These are phyloP conservation scores for Puya raimondii DNA, from an alignment of 176 grass and related monocot species.

Conservation along the genomic window DNA sequence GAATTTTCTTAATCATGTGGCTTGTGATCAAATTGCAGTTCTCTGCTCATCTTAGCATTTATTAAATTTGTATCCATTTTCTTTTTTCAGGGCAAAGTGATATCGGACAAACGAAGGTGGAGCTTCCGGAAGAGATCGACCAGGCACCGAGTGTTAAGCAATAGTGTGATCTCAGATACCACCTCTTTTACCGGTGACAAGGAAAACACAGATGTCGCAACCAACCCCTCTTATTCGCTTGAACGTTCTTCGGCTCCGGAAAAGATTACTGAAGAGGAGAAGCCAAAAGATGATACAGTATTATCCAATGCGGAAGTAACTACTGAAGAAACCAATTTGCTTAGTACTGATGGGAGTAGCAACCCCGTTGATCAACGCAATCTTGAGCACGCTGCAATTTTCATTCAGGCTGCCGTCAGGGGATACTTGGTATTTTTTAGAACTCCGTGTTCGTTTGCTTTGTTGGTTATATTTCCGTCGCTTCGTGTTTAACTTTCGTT, in stretches of 20 bases:
- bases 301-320: conserved; percentile 25
- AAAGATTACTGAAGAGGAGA: conserved; percentile 47
- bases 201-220: conserved; percentile 55
- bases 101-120: conserved; percentile 93
- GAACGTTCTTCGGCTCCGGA: conserved; percentile 63
- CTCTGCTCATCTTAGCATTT: no score
- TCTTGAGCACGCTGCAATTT: conserved; percentile 37
- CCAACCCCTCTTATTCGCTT: conserved; percentile 43
- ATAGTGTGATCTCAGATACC: conserved; percentile 60
- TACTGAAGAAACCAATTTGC: conserved; percentile 24
- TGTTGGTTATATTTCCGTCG: conserved; percentile 17
- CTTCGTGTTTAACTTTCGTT: conserved; percentile 15
- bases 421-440: conserved; percentile 46
- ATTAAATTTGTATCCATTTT: not conserved
- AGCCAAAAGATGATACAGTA: conserved; percentile 30
- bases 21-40: not conserved
- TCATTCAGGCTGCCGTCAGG: conserved; percentile 59
- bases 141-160: conserved; percentile 79
- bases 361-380: conserved; percentile 25
- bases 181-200: conserved; percentile 68
- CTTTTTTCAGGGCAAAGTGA: conserved; percentile 50
- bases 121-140: conserved; percentile 95
- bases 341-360: conserved; percentile 22
- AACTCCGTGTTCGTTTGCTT: conserved; percentile 6
- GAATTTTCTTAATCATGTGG: not conserved